phyloP scores from a whole-genome alignment of 192 early-diverging fungal species.

The Dispira simplex region DNA sequence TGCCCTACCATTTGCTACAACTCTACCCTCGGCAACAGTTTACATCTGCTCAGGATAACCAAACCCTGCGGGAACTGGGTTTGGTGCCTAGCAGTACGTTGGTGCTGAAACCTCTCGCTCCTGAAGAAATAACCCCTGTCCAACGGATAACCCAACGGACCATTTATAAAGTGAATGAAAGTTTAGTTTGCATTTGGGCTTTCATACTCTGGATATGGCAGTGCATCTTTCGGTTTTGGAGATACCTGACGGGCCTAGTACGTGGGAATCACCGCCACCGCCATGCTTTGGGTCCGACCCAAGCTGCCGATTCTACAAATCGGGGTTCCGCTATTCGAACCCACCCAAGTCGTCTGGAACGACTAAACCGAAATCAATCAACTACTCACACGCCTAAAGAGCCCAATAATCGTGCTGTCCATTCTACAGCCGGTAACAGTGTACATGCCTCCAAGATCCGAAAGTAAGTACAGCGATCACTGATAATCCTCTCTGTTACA shows the following conservation, averaged over 20 bases:
- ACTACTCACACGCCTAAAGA: too few relatives aligned
- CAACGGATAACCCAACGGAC: not conserved
- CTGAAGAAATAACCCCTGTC: not conserved
- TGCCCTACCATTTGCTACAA: not conserved
- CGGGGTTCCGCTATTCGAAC: too few relatives aligned
- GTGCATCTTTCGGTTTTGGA: not conserved
- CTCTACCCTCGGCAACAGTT: not conserved
- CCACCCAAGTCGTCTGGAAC: too few relatives aligned
- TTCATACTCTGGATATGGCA: not conserved
- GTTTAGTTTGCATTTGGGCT: not conserved
- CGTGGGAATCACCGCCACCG: not conserved
- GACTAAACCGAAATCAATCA: too few relatives aligned
- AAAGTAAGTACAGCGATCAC: too few relatives aligned
- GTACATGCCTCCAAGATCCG: too few relatives aligned
- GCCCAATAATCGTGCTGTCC: too few relatives aligned
- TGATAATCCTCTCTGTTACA: too few relatives aligned
- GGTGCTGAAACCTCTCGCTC: constrained; percentile 1
- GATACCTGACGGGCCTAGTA: not conserved
- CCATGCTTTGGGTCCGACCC: not conserved
- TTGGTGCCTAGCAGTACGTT: constrained; percentile 4
- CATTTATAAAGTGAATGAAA: not conserved
- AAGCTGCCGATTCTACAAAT: too few relatives aligned
- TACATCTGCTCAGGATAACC: not conserved
- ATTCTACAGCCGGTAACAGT: too few relatives aligned
- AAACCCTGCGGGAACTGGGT: not conserved